Evolutionary conservation across 2,329 filamentous ascomycete species (phyloP), one percentile per base, ranked within the genome.

Genomic region (Neopestalotiopsis sp.): DNA sequence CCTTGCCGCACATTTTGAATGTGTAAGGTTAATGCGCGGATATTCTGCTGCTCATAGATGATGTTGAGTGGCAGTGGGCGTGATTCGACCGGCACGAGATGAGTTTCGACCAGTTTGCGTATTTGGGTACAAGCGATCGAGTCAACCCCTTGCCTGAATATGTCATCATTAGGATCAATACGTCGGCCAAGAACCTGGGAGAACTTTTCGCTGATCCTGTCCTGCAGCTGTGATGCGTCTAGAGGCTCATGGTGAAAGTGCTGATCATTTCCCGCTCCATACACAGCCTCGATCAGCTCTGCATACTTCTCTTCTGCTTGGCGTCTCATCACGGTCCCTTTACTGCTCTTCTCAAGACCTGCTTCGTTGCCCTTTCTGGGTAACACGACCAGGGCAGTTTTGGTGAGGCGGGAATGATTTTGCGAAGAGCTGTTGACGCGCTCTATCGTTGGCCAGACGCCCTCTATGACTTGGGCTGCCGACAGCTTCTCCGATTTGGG

Each of bases 111-210:
- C 3, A 78, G 59, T 58, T 75, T 79, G 17, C 86, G 78, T 24
- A 90, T 83, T 67, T 86, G 85, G 69, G 89, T 85, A 66, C 84
- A 86, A 0, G 84, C 83, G 1, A 88, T 84, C 0, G 90, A 92
- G 74, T 91, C 89, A 0, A 91, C 83, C 0, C 89, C 89, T 70
- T 85, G 85, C 0, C 82, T 81, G 71, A 88, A 91, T 1, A 91
- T 76, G 72, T 91, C 88, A 2, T 81, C 78, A 7, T 84, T 77
- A 1, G 81, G 68, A 12, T 79, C 70, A 0, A 80, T 66, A 0
- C 74, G 42, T 0, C 74, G 69, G 0, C 78, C 80, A 3, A 80
- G 65, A 1, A 81, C 73, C 24, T 77, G 71, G 4, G 69, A 67
- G 10, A 84, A 80, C 2, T 79, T 76, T 0, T 73, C 72, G 0